Conservation (phyloP, 73 alveolate species). For the Paramecium bursaria region DNA sequence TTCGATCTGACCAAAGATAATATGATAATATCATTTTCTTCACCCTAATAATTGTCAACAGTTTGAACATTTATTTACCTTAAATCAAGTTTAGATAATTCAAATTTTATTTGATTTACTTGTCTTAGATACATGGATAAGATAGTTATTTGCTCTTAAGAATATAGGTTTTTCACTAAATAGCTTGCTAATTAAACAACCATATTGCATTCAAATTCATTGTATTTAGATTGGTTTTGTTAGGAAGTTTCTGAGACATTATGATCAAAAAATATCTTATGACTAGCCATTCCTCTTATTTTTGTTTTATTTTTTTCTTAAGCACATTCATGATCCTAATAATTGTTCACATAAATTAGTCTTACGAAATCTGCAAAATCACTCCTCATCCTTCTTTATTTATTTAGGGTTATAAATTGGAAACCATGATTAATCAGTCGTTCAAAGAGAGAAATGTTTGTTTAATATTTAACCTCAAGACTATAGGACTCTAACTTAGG, state of each 20-base stretch:
- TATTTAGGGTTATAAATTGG: constrained; percentile 68
- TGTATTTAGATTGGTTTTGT: too few relatives aligned
- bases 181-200: too few relatives aligned
- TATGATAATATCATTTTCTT: constrained; percentile 60
- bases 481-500: constrained; percentile 77
- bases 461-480: constrained; percentile 75
- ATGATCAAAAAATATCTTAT: constrained; percentile 82
- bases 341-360: constrained; percentile 76
- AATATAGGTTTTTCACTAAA: too few relatives aligned
- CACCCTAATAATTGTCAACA: constrained; percentile 57
- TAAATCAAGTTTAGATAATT: too few relatives aligned
- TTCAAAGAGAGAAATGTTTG: constrained; percentile 87
- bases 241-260: too few relatives aligned
- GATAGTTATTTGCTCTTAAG: too few relatives aligned
- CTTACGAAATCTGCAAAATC: constrained; percentile 84
- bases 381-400: constrained; percentile 91
- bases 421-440: constrained; percentile 79
- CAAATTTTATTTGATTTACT: too few relatives aligned
- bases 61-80: too few relatives aligned
- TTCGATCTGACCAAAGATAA: constrained; percentile 67
- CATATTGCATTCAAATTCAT: too few relatives aligned
- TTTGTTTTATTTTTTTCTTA: constrained; percentile 58
- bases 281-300: constrained; percentile 74
- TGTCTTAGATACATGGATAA: too few relatives aligned
- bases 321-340: constrained; percentile 71